These are phyloP conservation scores for Cryptosporidium meleagridis DNA, from an alignment of 169 alveolate genomes.

Conservation along the genomic window DNA sequence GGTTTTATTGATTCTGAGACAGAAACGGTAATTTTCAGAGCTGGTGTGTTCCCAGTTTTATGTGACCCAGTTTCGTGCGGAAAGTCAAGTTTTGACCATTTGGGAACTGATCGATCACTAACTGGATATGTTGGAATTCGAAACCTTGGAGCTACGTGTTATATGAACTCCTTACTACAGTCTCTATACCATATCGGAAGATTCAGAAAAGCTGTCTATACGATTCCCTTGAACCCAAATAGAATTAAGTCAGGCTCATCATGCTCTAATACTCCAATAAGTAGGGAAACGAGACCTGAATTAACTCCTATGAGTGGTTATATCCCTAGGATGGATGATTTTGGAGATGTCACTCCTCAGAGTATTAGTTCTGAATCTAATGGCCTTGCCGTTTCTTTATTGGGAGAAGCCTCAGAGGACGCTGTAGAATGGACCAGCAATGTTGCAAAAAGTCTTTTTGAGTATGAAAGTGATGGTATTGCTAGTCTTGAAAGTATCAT, in stretches of 20 bases:
- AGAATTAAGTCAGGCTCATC: not conserved
- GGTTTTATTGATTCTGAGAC: slow-evolving; percentile 46
- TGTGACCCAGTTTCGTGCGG: slow-evolving; percentile 55
- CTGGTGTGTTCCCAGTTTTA: slow-evolving; percentile 56
- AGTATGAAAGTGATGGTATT: slow-evolving; percentile 38
- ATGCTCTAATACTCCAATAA: slow-evolving; percentile 4
- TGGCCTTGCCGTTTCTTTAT: not conserved
- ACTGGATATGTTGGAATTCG: slow-evolving; percentile 95
- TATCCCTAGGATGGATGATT: not conserved
- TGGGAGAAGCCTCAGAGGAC: slow-evolving; percentile 46
- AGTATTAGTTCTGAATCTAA: not conserved
- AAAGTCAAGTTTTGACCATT: slow-evolving; percentile 4
- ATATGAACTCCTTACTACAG: slow-evolving; percentile 98
- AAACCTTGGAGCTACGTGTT: slow-evolving; percentile 98
- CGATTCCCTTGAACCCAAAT: slow-evolving; percentile 69
- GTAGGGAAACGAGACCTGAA: not conserved
- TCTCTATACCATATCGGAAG: slow-evolving; percentile 95
- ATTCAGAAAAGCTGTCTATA: slow-evolving; percentile 93
- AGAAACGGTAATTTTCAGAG: slow-evolving; percentile 62
- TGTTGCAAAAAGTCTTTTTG: slow-evolving; percentile 36
- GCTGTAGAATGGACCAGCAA: slow-evolving; percentile 66
- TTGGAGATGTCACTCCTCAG: slow-evolving; percentile 11
- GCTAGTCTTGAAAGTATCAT: slow-evolving; percentile 64
- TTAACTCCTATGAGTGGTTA: not conserved
- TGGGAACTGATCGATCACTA: slow-evolving; percentile 56